Percentiles rank a stretch among this genome's conserved stretches.
Evolutionary conservation across 2,329 filamentous ascomycete species (phyloP).

Genomic region (Stachybotrys chartarum): DNA sequence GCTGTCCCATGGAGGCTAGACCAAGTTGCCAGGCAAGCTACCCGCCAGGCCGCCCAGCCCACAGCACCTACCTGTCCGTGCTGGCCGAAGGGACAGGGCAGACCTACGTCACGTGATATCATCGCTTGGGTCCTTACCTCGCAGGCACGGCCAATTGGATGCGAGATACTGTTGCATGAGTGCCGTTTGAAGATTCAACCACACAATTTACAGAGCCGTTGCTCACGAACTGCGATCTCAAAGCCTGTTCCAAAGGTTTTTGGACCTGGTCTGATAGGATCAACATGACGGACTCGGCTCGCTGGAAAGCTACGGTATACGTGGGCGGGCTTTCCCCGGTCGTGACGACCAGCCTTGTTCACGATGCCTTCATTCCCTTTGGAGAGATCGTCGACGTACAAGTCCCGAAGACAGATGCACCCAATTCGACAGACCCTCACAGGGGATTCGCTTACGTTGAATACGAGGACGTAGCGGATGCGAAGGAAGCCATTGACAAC

Average conservation of each 20-base stretch:
- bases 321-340: slow-evolving; percentile 80
- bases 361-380: slow-evolving; percentile 93
- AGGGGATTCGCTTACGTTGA: slow-evolving; percentile 96
- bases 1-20: background rate
- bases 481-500: slow-evolving; percentile 93
- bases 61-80: too few species aligned
- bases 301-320: slow-evolving; percentile 87
- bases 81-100: background rate
- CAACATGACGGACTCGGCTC: slow-evolving; percentile 70
- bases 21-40: background rate
- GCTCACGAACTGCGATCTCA: background rate
- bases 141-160: too few species aligned
- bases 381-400: slow-evolving; percentile 91
- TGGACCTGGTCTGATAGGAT: background rate
- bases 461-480: slow-evolving; percentile 79
- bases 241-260: background rate
- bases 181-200: too few species aligned
- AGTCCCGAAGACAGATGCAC: slow-evolving; percentile 78
- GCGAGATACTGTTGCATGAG: too few species aligned
- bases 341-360: slow-evolving; percentile 68
- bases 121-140: too few species aligned
- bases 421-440: slow-evolving; percentile 72
- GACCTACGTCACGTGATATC: background rate
- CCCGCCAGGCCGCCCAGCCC: background rate
- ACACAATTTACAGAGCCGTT: too few species aligned